Evolutionary conservation across 371 early-diverging fungal species (phyloP).

Genomic region (Apophysomyces trapeziformis): DNA sequence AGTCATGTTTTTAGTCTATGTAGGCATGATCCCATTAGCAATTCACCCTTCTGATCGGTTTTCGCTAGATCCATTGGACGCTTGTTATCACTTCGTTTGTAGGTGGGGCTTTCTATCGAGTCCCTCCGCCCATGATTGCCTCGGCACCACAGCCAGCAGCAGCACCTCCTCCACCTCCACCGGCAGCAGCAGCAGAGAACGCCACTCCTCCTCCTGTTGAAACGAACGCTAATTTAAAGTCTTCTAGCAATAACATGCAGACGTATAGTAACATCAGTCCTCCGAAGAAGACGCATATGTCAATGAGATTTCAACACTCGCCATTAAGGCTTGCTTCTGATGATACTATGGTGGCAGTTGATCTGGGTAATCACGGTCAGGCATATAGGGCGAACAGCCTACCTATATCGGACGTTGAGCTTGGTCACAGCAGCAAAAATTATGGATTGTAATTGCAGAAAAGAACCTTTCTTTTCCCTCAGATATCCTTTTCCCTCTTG

Average conservation of each 20-base stretch:
- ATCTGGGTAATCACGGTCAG: too few relatives aligned
- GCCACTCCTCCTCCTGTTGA: not conserved
- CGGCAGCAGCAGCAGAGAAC: not conserved
- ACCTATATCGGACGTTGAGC: too few relatives aligned
- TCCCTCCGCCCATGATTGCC: slow-evolving; percentile 19
- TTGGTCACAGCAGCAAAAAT: too few relatives aligned
- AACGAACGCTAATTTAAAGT: not conserved
- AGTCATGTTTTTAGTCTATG: slow-evolving; percentile 47
- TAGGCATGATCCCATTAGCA: slow-evolving; percentile 18
- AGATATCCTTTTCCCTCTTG: too few relatives aligned
- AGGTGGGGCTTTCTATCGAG: slow-evolving; percentile 21
- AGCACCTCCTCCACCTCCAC: not conserved
- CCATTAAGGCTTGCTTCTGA: too few relatives aligned
- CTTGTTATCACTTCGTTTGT: slow-evolving; percentile 26
- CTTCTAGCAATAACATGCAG: not conserved
- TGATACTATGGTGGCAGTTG: too few relatives aligned
- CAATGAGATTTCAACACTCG: not conserved
- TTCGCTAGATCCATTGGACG: slow-evolving; percentile 25
- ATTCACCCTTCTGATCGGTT: not conserved
- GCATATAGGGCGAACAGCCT: too few relatives aligned
- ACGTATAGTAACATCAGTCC: not conserved
- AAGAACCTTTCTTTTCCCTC: too few relatives aligned
- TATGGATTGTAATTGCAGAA: too few relatives aligned
- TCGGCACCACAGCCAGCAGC: not conserved
- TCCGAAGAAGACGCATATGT: not conserved